phyloP scores from a whole-genome alignment of 495 filamentous ascomycete species.

The Neurospora tetraspora region DNA sequence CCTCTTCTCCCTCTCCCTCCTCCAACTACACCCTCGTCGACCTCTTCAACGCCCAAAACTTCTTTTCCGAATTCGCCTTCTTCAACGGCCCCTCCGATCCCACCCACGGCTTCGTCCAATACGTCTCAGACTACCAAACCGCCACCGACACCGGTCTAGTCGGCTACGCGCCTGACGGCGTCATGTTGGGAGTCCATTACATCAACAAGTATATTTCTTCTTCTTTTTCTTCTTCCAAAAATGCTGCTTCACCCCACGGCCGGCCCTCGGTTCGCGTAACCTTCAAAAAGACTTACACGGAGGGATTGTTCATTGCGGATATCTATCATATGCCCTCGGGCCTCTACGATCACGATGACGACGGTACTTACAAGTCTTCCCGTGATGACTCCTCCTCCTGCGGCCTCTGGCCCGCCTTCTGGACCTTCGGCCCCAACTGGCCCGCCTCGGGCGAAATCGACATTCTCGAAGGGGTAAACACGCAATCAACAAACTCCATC shows the following conservation, averaged over 20 bases:
- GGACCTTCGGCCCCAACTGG: slow-evolving; percentile 70
- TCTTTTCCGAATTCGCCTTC: slow-evolving; percentile 49
- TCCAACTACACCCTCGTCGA: slow-evolving; percentile 35
- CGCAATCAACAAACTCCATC: slow-evolving; percentile 51
- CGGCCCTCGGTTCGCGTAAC: slow-evolving; percentile 59
- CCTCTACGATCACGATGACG: slow-evolving; percentile 2
- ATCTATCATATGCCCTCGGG: slow-evolving; percentile 66
- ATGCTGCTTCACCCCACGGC: slow-evolving; percentile 28
- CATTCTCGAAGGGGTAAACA: slow-evolving; percentile 82
- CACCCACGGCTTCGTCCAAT: slow-evolving; percentile 61
- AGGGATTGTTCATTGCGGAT: slow-evolving; percentile 65
- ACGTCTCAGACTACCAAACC: slow-evolving; percentile 39
- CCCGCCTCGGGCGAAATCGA: slow-evolving; percentile 78
- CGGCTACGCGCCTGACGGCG: slow-evolving; percentile 37
- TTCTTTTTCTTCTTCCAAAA: too few relatives aligned
- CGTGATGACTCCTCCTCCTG: slow-evolving; percentile 28
- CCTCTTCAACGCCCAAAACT: slow-evolving; percentile 39
- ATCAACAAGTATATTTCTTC: slow-evolving; percentile 30
- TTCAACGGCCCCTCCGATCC: slow-evolving; percentile 45
- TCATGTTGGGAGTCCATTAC: slow-evolving; percentile 48
- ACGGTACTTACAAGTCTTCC: too few relatives aligned
- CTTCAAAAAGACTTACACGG: slow-evolving; percentile 56
- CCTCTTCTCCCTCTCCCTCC: slow-evolving; percentile 3
- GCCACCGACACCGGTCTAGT: slow-evolving; percentile 50
- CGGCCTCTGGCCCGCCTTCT: slow-evolving; percentile 53